Evolutionary conservation across 495 filamentous ascomycete species (phyloP), one percentile per base, ranked within the genome.

Genomic region (Hamigera avellanea): DNA sequence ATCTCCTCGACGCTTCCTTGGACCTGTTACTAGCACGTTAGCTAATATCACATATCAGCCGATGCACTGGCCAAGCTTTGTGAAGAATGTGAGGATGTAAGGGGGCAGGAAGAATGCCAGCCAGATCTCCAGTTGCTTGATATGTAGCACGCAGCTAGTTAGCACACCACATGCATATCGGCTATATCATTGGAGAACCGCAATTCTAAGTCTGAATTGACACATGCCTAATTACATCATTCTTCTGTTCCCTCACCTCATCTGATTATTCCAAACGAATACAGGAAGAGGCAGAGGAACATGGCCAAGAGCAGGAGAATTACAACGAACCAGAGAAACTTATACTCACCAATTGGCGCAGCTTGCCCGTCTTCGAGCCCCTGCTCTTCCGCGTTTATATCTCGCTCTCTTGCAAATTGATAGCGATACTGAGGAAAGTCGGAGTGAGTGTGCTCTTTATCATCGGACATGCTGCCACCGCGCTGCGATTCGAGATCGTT

Each of bases 261-360:
- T 33, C 21, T 28, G 37, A 62, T 43, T 13, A 60, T 50, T 26
- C 44, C 40, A 40, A 59, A 57, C 10, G 44, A 40, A 37, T 54
- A 60, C 39, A 56, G 45, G 33, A 58, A 61, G 7, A 57, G 54
- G 33, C 48, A 54, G 1, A 60, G 36, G 34, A 60, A 57, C 49
- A 60, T 53, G 30, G 44, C 36, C 26, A 53, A 26, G 12, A 60
- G 32, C 15, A 57, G 32, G 19, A 55, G 8, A 15, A 52, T 43
- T 13, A 57, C 52, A 23, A 45, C 8, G 21, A 51, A 53, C 49
- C 48, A 59, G 23, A 64, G 37, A 37, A 41, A 52, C 41, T 48
- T 53, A 26, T 49, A 53, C 55, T 56, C 48, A 57, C 54, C 46
- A n/a, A 37, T 33, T 23, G 14, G 23, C n/a, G 29, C 13, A 27